Conservation (phyloP, 108 stramenopile genomes). For the Bacterosira constricta region DNA sequence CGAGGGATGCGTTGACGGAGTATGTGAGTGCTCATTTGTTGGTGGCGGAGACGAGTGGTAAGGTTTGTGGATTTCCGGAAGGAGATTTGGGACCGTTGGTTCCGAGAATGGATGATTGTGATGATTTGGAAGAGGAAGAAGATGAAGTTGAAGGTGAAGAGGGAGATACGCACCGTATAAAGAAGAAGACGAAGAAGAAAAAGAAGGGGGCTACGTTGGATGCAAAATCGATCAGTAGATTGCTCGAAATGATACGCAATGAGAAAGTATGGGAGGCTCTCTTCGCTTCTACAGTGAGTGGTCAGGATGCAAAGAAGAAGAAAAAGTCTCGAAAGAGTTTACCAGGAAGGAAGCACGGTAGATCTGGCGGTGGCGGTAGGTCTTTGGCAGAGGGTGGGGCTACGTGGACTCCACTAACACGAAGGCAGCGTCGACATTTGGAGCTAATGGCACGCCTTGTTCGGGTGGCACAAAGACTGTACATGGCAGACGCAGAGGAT, state of each 20-base stretch:
- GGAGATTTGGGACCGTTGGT: conserved; percentile 42
- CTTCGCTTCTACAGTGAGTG: conserved; percentile 25
- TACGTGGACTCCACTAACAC: conserved; percentile 45
- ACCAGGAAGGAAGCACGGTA: conserved; percentile 12
- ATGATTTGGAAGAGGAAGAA: background rate
- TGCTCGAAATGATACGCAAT: conserved; percentile 30
- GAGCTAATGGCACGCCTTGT: conserved; percentile 69
- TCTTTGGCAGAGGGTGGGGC: conserved; percentile 35
- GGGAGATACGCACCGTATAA: background rate
- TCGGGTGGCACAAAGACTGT: conserved; percentile 66
- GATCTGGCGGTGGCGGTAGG: conserved; percentile 11
- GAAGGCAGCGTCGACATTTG: conserved; percentile 64
- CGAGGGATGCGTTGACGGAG: conserved; percentile 58
- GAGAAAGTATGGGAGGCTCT: conserved; percentile 65
- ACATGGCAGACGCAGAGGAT: conserved; percentile 54
- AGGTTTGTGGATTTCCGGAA: conserved; percentile 30
- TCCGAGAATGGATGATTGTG: background rate
- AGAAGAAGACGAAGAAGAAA: background rate
- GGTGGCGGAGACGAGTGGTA: conserved; percentile 55
- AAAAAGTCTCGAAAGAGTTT: conserved; percentile 8
- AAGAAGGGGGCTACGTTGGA: conserved; percentile 27
- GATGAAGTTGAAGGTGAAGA: background rate
- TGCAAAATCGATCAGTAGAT: conserved; percentile 9
- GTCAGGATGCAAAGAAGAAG: conserved; percentile 44
- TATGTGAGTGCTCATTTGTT: conserved; percentile 68